These are phyloP conservation scores for Paecilomyces dactylethromorphus DNA, from an alignment of 2,329 filamentous ascomycete species.

Conservation along the genomic window DNA sequence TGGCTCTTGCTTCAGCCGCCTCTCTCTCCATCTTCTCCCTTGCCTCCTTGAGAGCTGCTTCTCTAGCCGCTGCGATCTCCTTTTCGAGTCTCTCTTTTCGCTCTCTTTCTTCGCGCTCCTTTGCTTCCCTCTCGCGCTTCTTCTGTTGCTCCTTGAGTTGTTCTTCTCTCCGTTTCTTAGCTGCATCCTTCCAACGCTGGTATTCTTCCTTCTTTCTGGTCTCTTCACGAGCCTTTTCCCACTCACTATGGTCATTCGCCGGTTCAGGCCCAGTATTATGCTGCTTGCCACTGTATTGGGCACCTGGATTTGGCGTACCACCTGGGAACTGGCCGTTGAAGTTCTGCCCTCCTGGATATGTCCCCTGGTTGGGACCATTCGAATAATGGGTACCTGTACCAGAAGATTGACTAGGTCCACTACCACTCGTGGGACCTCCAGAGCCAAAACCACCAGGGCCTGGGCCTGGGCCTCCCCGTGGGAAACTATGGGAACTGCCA, in stretches of 20 bases:
- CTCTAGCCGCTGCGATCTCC: conserved; percentile 19
- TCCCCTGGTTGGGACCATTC: conserved; percentile 13
- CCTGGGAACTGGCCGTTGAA: conserved; percentile 23
- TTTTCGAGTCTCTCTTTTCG: conserved; percentile 33
- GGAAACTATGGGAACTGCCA: conserved; percentile 15
- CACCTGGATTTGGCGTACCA: conserved; percentile 18
- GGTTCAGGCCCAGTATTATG: conserved; percentile 19
- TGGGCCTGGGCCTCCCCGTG: conserved; percentile 11
- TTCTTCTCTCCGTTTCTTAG: conserved; percentile 7
- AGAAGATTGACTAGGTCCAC: conserved; percentile 14
- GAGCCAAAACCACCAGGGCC: conserved; percentile 15
- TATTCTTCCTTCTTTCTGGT: conserved; percentile 5
- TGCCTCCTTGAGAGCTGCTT: conserved; percentile 6
- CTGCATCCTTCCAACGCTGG: conserved; percentile 8
- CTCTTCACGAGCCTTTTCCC: not conserved
- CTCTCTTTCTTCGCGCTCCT: conserved; percentile 33
- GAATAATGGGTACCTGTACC: conserved; percentile 11
- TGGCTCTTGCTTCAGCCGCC: conserved; percentile 12
- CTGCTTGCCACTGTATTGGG: conserved; percentile 28
- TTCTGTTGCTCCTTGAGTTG: conserved; percentile 29
- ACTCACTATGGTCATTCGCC: conserved; percentile 7
- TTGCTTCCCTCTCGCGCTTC: conserved; percentile 32
- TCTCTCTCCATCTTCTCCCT: conserved; percentile 25
- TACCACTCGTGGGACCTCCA: conserved; percentile 19
- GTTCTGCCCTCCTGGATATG: conserved; percentile 19